These are phyloP conservation scores for Claviceps quebecensis DNA, from an alignment of 2,329 filamentous ascomycete species.

Conservation along the genomic window DNA sequence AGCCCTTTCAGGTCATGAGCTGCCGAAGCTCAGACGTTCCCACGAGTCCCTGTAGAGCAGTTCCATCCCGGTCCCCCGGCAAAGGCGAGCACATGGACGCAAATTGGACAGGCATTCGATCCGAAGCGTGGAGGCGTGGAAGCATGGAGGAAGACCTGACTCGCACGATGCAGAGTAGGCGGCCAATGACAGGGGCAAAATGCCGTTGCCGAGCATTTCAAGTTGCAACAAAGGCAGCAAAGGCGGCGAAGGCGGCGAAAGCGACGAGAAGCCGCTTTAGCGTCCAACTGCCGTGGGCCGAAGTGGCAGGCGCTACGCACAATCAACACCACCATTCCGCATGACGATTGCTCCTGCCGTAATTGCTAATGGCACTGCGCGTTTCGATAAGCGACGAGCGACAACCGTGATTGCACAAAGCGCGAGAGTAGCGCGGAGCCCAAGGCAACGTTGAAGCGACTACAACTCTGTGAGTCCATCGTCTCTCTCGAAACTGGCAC, in stretches of 20 bases:
- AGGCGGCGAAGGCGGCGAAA: neutral
- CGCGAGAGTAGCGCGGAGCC: neutral
- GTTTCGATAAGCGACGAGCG: neutral
- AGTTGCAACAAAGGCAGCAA: too few relatives aligned
- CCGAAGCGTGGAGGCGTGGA: neutral
- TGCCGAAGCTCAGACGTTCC: neutral
- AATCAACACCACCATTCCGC: neutral
- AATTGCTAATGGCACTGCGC: neutral
- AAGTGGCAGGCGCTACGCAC: neutral
- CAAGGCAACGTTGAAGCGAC: neutral
- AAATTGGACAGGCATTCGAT: neutral
- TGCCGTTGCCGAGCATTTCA: neutral
- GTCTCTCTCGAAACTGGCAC: neutral
- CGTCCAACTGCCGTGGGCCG: neutral
- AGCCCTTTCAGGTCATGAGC: neutral
- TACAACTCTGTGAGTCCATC: neutral
- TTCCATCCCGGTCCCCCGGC: neutral
- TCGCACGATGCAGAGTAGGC: neutral
- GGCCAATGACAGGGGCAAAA: neutral
- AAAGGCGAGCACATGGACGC: neutral
- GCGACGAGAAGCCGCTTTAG: neutral
- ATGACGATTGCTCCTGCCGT: neutral
- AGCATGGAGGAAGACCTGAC: neutral
- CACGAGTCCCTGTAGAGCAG: neutral
- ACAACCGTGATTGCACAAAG: neutral